Evolutionary conservation across 1,284 basidiomycete genomes (phyloP).

Genomic region (Taiwanofungus camphoratus): DNA sequence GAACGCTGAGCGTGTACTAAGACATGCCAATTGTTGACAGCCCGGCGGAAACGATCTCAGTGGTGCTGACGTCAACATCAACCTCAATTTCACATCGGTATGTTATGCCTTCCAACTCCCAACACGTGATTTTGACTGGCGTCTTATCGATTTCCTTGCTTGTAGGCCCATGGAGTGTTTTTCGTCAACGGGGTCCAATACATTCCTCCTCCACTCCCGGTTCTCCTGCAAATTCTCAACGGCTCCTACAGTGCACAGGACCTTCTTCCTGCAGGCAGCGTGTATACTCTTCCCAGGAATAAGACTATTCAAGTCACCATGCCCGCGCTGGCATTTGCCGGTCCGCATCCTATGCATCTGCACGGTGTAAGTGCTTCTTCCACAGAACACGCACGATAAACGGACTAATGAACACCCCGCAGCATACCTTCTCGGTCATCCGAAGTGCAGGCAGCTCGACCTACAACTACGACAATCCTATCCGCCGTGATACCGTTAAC

Average conservation of each 20-base stretch:
- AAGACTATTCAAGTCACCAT: slow-evolving; percentile 33
- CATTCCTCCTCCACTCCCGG: slow-evolving; percentile 26
- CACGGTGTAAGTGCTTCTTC: slow-evolving; percentile 33
- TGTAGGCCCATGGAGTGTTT: slow-evolving; percentile 20
- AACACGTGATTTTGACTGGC: background rate
- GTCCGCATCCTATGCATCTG: slow-evolving; percentile 36
- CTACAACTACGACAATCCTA: slow-evolving; percentile 36
- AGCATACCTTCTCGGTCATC: slow-evolving; percentile 22
- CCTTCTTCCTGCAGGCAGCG: slow-evolving; percentile 28
- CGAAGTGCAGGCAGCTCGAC: slow-evolving; percentile 14
- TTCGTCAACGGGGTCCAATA: slow-evolving; percentile 25
- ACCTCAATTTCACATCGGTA: slow-evolving; percentile 23
- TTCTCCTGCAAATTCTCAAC: slow-evolving; percentile 34
- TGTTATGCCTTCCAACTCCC: too few relatives aligned
- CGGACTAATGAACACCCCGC: too few relatives aligned
- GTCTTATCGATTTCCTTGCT: background rate
- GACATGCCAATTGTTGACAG: slow-evolving; percentile 7
- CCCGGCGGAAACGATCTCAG: slow-evolving; percentile 24
- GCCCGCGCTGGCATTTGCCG: slow-evolving; percentile 25
- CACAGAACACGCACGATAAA: too few relatives aligned
- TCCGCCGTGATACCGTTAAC: slow-evolving; percentile 23
- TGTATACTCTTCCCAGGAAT: slow-evolving; percentile 27
- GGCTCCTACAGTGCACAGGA: slow-evolving; percentile 26
- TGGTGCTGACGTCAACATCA: slow-evolving; percentile 26
- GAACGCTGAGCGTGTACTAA: background rate